phyloP scores from a whole-genome alignment of 768 basidiomycete genomes.

The Lactifluus piperatus region DNA sequence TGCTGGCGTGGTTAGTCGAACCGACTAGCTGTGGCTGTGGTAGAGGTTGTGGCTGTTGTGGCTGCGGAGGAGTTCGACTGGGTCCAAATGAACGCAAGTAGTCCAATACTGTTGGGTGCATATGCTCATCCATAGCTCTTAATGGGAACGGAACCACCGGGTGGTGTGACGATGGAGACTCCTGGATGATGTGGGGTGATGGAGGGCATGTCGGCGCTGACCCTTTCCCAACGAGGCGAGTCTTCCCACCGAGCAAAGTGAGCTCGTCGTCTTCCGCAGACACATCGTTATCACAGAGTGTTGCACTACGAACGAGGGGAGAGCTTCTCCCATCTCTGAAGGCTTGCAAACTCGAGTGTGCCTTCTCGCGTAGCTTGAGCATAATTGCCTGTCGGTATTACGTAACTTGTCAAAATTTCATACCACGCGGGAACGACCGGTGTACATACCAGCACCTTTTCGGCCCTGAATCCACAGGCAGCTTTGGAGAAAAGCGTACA shows the following conservation, averaged over 20 bases:
- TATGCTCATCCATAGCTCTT: constrained; percentile 38
- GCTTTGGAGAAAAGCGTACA: constrained; percentile 68
- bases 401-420: background rate
- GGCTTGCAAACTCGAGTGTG: constrained; percentile 55
- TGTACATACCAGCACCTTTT: constrained; percentile 47
- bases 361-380: constrained; percentile 53
- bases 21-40: constrained; percentile 7
- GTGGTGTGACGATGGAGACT: constrained; percentile 62
- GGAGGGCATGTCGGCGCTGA: constrained; percentile 38
- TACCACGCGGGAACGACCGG: background rate
- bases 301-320: constrained; percentile 31
- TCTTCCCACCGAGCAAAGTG: constrained; percentile 52
- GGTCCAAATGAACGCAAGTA: constrained; percentile 57
- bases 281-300: constrained; percentile 32
- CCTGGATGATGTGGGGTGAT: constrained; percentile 33
- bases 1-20: background rate
- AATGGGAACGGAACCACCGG: constrained; percentile 67
- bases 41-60: constrained; percentile 4
- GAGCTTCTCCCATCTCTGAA: constrained; percentile 50
- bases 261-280: constrained; percentile 54
- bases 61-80: constrained; percentile 13
- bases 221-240: constrained; percentile 50
- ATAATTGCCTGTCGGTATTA: constrained; percentile 45
- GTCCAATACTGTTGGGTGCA: constrained; percentile 57
- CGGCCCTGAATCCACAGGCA: constrained; percentile 54